These are phyloP conservation scores for Aquilaria agallochum DNA, from an alignment of 441 rosid species.

Conservation along the genomic window DNA sequence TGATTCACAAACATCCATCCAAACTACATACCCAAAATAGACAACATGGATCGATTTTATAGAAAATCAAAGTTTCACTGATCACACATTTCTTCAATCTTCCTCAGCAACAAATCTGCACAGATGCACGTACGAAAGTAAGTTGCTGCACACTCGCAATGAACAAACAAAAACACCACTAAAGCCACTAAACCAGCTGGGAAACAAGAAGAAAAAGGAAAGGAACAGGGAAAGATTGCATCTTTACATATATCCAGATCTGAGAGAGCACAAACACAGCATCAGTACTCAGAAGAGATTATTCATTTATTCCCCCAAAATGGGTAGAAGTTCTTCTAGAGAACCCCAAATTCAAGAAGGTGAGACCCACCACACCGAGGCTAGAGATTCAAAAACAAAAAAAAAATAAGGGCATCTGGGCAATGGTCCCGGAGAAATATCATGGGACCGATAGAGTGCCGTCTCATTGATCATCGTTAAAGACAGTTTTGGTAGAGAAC, in stretches of 20 bases:
- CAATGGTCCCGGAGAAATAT: conserved; percentile 20
- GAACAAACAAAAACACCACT: conserved; percentile 25
- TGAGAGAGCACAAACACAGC: conserved; percentile 10
- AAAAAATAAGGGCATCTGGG: conserved; percentile 25
- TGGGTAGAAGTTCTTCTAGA: conserved; percentile 27
- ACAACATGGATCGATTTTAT: conserved; percentile 46
- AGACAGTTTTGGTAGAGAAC: conserved; percentile 12
- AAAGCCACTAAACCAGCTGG: neutral
- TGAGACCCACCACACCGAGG: conserved; percentile 24
- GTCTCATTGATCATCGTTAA: conserved; percentile 23
- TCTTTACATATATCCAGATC: conserved; percentile 57
- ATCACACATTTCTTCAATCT: conserved; percentile 27
- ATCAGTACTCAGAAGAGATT: conserved; percentile 19
- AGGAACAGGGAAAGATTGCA: conserved; percentile 28
- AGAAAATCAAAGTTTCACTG: conserved; percentile 24
- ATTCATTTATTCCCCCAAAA: conserved; percentile 11
- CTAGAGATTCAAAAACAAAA: conserved; percentile 15
- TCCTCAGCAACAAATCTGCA: conserved; percentile 61
- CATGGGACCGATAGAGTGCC: conserved; percentile 23
- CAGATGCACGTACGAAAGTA: conserved; percentile 33
- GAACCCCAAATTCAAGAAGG: conserved; percentile 32
- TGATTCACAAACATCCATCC: conserved; percentile 80
- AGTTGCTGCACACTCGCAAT: conserved; percentile 48
- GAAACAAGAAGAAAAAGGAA: conserved; percentile 13
- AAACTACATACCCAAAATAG: conserved; percentile 37